Base-by-base conservation (phyloP, 331 rosid genomes). In the Malus hybrid region DNA sequence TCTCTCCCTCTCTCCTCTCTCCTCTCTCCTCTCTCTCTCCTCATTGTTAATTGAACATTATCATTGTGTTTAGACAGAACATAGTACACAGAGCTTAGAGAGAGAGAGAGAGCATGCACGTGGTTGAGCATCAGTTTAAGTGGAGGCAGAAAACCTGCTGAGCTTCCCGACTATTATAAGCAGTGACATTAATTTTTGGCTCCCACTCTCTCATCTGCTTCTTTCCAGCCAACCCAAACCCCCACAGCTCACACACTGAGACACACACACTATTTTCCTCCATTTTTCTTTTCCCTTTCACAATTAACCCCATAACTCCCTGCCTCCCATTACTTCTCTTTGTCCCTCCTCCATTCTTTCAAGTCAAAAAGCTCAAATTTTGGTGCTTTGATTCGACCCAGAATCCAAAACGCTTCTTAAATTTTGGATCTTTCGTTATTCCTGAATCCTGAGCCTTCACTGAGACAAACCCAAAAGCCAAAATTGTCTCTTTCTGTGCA, bases 141-240 rank as follows among this genome's bases (percentile, higher is more conserved):
- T 84, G 92, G 84, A 87, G 80, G 79, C 96, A 80, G 9, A 86
- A 83, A 42, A 79, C 7, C 68, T 81, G 70, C 82, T 85, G 77
- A 62, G 50, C 50, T 78, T 70, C 53, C 20, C n/a, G 19, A 9
- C 39, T 68, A 28, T 32, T 61, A 30, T 68, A 73, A 69, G 81
- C 74, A 36, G 76, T 60, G 80, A 39, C 86, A 87, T 84, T 86
- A 83, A 86, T 83, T 89, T 42, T 91, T 70, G 77, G 82, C 70
- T 71, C 82, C 83, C 86, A 52, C 82, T 73, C 75, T 77, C 80
- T 84, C 84, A 80, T 83, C 86, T 86, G 86, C 76, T 83, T 88
- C 80, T 89, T 88, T 89, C 86, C 87, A 88, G 93, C 89, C 84
- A 86, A 86, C 89, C 89, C 82, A 85, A 81, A 42, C 14, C 48